Base-by-base conservation (phyloP, 1,284 basidiomycete species). In the Puccinia horiana region DNA sequence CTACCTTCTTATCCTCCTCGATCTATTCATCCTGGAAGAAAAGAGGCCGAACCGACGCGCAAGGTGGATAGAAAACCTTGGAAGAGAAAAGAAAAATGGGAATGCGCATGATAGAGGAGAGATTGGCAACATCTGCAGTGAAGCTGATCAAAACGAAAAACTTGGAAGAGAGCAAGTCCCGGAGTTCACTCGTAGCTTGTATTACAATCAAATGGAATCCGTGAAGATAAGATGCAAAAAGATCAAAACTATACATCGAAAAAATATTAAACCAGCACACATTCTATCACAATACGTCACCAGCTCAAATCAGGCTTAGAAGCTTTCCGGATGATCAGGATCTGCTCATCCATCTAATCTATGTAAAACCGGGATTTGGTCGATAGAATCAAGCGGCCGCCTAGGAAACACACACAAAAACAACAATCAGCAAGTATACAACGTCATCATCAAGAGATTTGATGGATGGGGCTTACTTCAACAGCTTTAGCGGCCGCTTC, bases 401-500 rank as follows among this genome's bases (percentile, higher is more conserved):
- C 65, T 69, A 47, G 12, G 47, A 69, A 67, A 2, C 2, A 63
- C 35, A 6, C 23, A 37, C 29, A 40, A 3, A 42, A 42, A 20
- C 18, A 9, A 6, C 37, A 16, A 69, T 16, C 42, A 69, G 9
- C 4, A 65, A 37, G 23, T n/a, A n/a, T 40, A 32, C 23, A 23
- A 42, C 6, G 37, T 42, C 3, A n/a, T 11, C 37, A 12, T n/a
- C 9, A n/a, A 47, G 40, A 42, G 16, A 69, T n/a, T 44, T 47
- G 65, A n/a, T 26, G 4, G 40, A n/a, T 44, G 65, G n/a, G n/a
- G 32, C 80, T 54, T 54, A 80, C 82, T 65, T 83, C 70, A 44
- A 84, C 83, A 26, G 83, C 83, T 75, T 83, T 83, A 35, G 40
- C 56, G 20, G 83, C 83, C 49, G 83, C 94, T 81, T 93, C 92